Conservation (phyloP, 2,329 filamentous ascomycete genomes). For the Nakataea oryzae region DNA sequence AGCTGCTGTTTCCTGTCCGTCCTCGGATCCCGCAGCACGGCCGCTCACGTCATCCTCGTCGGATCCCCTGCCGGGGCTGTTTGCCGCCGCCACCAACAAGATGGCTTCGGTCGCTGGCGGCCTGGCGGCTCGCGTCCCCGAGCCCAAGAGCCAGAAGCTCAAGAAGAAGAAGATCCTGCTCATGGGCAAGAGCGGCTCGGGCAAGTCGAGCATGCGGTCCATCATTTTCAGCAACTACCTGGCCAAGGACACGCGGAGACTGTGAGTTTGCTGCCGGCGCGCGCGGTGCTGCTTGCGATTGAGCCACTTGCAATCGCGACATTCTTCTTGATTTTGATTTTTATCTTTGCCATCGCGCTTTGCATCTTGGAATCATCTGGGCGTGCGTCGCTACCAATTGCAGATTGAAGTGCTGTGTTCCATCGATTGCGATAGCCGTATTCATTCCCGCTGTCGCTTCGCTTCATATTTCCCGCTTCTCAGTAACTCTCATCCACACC, state of each 20-base stretch:
- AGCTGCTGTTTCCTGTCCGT: too few relatives aligned
- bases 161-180: slow-evolving; percentile 82
- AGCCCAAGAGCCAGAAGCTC: slow-evolving; percentile 37
- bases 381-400: background rate
- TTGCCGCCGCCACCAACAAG: background rate
- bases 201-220: slow-evolving; percentile 95
- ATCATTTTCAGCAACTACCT: slow-evolving; percentile 99
- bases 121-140: slow-evolving; percentile 1
- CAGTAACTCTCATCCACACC: background rate
- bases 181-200: slow-evolving; percentile 94
- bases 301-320: background rate
- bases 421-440: background rate
- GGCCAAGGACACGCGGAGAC: slow-evolving; percentile 81
- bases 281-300: background rate
- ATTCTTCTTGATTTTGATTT: background rate
- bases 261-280: slow-evolving; percentile 35
- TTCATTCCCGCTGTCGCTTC: background rate
- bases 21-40: background rate
- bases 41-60: background rate
- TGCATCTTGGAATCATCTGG: background rate
- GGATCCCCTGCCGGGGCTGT: background rate
- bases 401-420: background rate
- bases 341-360: background rate
- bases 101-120: slow-evolving; percentile 1
- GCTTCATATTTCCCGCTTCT: background rate